Evolutionary conservation across 208 protist species (phyloP).

Genomic region (Strigomonas galati): DNA sequence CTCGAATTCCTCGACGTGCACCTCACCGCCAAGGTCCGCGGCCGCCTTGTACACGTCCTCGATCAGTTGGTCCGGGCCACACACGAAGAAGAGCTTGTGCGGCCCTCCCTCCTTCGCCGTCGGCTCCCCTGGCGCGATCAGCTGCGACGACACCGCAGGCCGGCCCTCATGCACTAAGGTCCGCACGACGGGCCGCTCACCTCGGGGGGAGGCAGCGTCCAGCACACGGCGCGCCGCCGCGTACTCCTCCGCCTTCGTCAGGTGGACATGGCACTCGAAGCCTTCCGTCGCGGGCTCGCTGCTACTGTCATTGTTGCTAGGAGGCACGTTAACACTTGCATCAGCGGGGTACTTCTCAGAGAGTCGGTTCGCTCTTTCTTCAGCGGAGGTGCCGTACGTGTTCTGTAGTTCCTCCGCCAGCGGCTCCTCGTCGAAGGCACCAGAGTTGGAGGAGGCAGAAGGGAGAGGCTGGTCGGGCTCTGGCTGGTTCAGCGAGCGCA

Average conservation of each 20-base stretch:
- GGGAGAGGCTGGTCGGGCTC: background rate
- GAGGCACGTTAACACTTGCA: too few relatives aligned
- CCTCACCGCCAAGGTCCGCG: background rate
- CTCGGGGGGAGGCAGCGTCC: background rate
- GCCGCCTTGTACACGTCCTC: background rate
- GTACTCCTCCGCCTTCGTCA: background rate
- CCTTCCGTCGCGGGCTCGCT: background rate
- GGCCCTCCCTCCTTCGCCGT: background rate
- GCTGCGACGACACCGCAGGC: background rate
- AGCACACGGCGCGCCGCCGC: background rate
- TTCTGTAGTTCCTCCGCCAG: background rate
- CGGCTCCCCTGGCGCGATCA: background rate
- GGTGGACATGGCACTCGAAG: slow-evolving; percentile 8
- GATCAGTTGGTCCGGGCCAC: background rate
- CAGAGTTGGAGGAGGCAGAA: background rate
- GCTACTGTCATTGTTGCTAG: too few relatives aligned
- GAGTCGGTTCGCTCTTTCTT: background rate
- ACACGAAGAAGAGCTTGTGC: slow-evolving; percentile 1
- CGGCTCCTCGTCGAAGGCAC: background rate
- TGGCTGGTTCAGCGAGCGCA: too few relatives aligned
- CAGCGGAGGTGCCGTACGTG: background rate
- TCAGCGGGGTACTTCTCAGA: background rate
- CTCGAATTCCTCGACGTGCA: slow-evolving; percentile 8
- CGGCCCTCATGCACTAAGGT: background rate
- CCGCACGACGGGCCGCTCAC: background rate